Conservation (phyloP, 495 filamentous ascomycete genomes). For the Neurospora sp. region DNA sequence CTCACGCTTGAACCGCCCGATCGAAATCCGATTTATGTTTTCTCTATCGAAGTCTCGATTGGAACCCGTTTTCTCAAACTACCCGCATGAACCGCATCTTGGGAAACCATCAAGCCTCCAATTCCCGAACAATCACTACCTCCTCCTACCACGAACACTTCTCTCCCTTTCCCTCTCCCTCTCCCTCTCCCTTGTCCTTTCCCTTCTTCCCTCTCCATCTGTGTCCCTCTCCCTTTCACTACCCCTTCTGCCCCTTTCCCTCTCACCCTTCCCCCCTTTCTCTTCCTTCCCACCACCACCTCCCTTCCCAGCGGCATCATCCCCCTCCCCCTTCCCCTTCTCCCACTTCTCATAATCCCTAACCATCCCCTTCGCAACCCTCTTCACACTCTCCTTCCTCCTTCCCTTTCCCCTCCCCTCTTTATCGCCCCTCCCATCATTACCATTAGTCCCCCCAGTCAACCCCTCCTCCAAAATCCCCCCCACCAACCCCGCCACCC, state of each 20-base stretch:
- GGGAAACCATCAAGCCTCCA: too few relatives aligned
- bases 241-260: neutral
- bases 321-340: neutral
- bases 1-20: neutral
- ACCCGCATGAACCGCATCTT: too few relatives aligned
- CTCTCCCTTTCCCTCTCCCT: neutral
- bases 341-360: neutral
- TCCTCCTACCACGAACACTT: neutral
- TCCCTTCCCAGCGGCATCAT: neutral
- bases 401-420: neutral
- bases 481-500: slow-evolving; percentile 14
- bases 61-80: too few relatives aligned
- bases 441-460: neutral
- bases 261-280: neutral
- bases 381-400: slow-evolving; percentile 1
- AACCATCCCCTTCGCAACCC: slow-evolving; percentile 1
- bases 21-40: neutral
- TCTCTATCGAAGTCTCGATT: neutral
- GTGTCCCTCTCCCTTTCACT: neutral
- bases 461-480: neutral
- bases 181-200: neutral
- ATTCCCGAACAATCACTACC: neutral
- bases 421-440: neutral
- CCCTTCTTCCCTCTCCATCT: neutral
- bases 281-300: neutral